Conservation (phyloP, 352 stramenopile species). For the Phytopythium vexans region DNA sequence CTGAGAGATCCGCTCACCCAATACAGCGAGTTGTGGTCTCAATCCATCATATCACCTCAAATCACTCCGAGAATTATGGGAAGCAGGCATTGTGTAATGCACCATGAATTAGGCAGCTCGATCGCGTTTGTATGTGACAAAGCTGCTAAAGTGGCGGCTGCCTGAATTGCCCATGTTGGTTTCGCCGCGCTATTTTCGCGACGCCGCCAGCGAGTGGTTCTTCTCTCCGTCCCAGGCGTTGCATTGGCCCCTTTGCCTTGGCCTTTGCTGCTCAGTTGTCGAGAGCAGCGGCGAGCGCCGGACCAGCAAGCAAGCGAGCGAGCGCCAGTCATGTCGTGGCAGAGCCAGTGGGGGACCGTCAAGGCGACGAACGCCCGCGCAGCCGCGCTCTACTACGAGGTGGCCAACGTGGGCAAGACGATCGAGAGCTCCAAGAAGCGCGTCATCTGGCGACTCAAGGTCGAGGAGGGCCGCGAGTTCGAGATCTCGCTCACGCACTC, state of each 20-base stretch:
- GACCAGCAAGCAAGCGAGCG: neutral
- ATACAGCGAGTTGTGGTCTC: too few relatives aligned
- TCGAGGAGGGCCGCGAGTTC: slow-evolving; percentile 76
- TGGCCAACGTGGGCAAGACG: slow-evolving; percentile 81
- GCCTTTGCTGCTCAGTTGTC: neutral
- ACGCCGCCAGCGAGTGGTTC: neutral
- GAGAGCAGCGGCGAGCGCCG: neutral
- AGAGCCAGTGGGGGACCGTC: slow-evolving; percentile 62
- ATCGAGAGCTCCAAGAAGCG: slow-evolving; percentile 86
- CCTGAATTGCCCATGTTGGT: neutral
- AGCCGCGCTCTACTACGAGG: slow-evolving; percentile 69
- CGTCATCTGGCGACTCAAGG: slow-evolving; percentile 78
- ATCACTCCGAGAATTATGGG: too few relatives aligned
- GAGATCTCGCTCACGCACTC: slow-evolving; percentile 85
- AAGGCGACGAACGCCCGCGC: slow-evolving; percentile 74
- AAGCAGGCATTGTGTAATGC: too few relatives aligned
- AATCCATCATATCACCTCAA: too few relatives aligned
- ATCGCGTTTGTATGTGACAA: too few relatives aligned
- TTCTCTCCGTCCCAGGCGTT: neutral
- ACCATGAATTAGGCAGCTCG: too few relatives aligned
- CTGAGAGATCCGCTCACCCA: neutral
- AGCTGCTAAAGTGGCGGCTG: too few relatives aligned
- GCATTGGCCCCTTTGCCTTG: neutral
- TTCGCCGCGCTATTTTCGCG: neutral
- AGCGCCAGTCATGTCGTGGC: slow-evolving; percentile 47